These are phyloP conservation scores for Capsicum baccatum DNA, from an alignment of 257 asterid species.

Conservation along the genomic window DNA sequence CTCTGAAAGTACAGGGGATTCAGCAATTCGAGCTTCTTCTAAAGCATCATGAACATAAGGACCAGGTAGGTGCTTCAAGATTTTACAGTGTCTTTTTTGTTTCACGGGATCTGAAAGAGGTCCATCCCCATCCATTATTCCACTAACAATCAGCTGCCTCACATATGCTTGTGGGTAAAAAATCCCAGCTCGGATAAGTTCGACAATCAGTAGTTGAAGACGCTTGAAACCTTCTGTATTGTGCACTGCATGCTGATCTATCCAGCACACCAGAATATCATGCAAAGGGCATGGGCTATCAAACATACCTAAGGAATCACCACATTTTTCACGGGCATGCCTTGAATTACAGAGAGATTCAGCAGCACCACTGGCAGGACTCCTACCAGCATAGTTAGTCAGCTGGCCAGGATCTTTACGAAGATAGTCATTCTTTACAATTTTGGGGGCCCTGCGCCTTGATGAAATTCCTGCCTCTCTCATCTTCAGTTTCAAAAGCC, in stretches of 20 bases:
- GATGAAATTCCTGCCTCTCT: constrained; percentile 48
- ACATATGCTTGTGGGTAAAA: constrained; percentile 89
- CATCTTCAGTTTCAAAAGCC: constrained; percentile 85
- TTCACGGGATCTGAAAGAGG: constrained; percentile 59
- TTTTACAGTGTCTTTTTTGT: constrained; percentile 78
- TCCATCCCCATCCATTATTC: constrained; percentile 79
- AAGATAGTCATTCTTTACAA: constrained; percentile 30
- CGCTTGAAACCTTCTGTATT: constrained; percentile 79
- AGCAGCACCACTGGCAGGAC: constrained; percentile 31
- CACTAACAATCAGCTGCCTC: constrained; percentile 94
- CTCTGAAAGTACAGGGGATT: constrained; percentile 56
- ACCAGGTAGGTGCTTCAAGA: constrained; percentile 88
- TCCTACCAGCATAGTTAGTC: constrained; percentile 33
- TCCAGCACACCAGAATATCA: constrained; percentile 92
- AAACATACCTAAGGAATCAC: constrained; percentile 49
- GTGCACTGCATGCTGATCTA: constrained; percentile 96
- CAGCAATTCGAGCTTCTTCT: constrained; percentile 70
- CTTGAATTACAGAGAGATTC: constrained; percentile 37
- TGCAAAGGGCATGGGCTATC: constrained; percentile 92
- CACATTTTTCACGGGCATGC: constrained; percentile 48
- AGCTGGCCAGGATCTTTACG: constrained; percentile 37
- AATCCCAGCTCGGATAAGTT: constrained; percentile 76
- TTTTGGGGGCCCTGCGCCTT: constrained; percentile 32
- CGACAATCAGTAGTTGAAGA: constrained; percentile 75
- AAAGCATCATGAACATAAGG: constrained; percentile 64